These are phyloP conservation scores for Lunularia cruciata DNA, from an alignment of 225 moss, liverwort and hornwort species.

Conservation along the genomic window DNA sequence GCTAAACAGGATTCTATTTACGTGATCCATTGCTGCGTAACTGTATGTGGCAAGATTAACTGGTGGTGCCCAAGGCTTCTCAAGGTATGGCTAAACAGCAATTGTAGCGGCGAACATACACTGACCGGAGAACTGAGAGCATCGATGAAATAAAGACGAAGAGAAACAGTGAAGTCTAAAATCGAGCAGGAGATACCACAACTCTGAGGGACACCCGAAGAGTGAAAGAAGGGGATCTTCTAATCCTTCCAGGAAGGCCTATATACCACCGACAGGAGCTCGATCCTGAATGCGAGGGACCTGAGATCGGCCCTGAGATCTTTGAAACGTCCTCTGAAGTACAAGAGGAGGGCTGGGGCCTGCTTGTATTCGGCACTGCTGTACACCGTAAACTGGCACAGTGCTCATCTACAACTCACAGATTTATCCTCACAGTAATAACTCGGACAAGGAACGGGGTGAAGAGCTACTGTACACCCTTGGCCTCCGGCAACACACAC, in stretches of 20 bases:
- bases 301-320: neutral
- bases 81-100: conserved; percentile 1
- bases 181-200: neutral
- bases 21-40: conserved; percentile 19
- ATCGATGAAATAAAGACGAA: neutral
- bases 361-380: neutral
- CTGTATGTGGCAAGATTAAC: neutral
- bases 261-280: neutral
- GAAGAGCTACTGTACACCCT: too few relatives aligned
- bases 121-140: neutral
- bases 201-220: conserved; percentile 2
- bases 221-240: neutral
- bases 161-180: neutral
- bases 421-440: neutral
- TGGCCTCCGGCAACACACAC: neutral
- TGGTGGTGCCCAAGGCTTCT: neutral
- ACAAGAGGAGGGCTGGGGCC: neutral
- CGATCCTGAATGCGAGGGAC: neutral
- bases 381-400: neutral
- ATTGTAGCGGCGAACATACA: conserved; percentile 3
- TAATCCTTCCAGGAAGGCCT: neutral
- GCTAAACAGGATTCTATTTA: neutral
- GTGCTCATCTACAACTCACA: neutral
- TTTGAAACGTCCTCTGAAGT: neutral
- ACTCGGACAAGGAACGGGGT: neutral